phyloP scores from a whole-genome alignment of 306 rosid genomes.

The Argentina anserina region DNA sequence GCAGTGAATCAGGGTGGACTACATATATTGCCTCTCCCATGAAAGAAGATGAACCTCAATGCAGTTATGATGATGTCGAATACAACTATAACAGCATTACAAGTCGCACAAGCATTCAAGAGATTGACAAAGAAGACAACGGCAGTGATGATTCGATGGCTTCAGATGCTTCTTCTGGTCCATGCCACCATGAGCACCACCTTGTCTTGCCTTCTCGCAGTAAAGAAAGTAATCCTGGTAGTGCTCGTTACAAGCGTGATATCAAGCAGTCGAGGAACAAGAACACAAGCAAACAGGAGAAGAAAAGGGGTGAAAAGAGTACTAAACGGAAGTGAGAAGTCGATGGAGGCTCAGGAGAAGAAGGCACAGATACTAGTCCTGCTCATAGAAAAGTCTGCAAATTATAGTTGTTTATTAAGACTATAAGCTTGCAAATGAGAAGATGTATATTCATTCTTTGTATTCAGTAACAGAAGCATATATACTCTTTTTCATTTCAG shows the following conservation, averaged over 20 bases:
- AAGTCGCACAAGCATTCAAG: background rate
- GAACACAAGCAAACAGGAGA: conserved; percentile 50
- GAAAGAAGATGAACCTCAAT: conserved; percentile 56
- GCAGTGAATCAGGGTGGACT: conserved; percentile 94
- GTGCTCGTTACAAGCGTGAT: conserved; percentile 39
- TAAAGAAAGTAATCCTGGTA: conserved; percentile 22
- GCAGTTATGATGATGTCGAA: conserved; percentile 28
- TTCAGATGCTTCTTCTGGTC: conserved; percentile 83
- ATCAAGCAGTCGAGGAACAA: conserved; percentile 46
- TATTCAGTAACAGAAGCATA: conserved; percentile 8
- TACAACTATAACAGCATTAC: background rate
- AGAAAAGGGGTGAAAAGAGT: conserved; percentile 51
- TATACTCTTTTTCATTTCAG: background rate
- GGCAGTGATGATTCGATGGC: conserved; percentile 88
- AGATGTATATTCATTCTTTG: conserved; percentile 10
- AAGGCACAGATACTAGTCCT: conserved; percentile 11
- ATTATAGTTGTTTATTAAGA: conserved; percentile 9
- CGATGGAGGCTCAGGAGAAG: conserved; percentile 8
- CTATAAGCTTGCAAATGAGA: conserved; percentile 14
- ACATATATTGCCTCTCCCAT: conserved; percentile 64
- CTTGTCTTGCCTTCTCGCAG: background rate
- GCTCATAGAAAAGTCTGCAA: conserved; percentile 17
- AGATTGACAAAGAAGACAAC: conserved; percentile 31
- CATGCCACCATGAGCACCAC: conserved; percentile 29
- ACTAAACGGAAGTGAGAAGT: conserved; percentile 42